Evolutionary conservation across 495 filamentous ascomycete genomes (phyloP), one percentile per base, ranked within the genome.

Genomic region (Thozetella sp.): DNA sequence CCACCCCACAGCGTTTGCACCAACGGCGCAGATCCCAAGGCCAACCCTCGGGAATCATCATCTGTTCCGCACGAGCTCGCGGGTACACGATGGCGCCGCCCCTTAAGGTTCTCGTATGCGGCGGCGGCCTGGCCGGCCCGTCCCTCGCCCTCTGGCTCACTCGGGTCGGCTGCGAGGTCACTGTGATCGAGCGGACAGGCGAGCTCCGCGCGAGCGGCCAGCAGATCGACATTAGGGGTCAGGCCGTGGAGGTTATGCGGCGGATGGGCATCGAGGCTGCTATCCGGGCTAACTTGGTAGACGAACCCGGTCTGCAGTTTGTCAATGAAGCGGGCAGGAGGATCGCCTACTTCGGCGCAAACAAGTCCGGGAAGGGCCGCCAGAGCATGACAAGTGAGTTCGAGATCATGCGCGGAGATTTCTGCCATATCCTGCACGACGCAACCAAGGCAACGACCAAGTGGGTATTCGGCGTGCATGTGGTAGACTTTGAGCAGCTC

Each of bases 381-480:
- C 80, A 85, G 68, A 68, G 65, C 34, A 67, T 83, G 1, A 73
- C 79, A 9, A 80, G 78, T 4, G 84, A 87, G 65, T 86, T 71
- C 56, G 86, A 87, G 67, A 82, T 88, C 40, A 74, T 85, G 61
- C 66, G 86, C 2, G 83, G 81, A 1, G 77, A 85, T 56, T 56
- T 88, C 24, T 74, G 72, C 10, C 37, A 68, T 19, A 75, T 87
- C 22, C 56, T 85, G 2, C 77, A 78, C 57, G 72, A 80, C 22
- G 56, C 71, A 25, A 82, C 76, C 11, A 76, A 79, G 55, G 60
- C 73, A 20, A 40, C 74, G 52, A 70, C 70, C 15, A 62, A 68
- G 20, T 81, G 83, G 46, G 43, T 80, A 11, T 86, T 84, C 59
- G 76, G 74, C 20, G 67, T 53, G 45, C 55, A 63, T 17, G 62